Conservation (phyloP, 768 basidiomycete genomes). For the Lactarius vividus region DNA sequence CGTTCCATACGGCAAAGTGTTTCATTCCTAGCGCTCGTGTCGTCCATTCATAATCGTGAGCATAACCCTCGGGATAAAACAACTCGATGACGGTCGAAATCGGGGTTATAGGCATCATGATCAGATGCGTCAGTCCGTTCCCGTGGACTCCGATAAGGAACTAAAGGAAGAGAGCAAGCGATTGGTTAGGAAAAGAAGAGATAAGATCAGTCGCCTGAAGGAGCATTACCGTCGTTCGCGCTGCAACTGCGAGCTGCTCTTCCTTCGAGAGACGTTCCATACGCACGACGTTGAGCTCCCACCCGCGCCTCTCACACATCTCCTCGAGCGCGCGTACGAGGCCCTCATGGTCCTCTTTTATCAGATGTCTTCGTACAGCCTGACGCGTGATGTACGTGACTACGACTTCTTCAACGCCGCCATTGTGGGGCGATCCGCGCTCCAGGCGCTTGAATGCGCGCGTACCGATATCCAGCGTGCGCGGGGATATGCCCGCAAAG, state of each 20-base stretch:
- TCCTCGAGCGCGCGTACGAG: conserved; percentile 53
- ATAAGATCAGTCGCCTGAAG: neutral
- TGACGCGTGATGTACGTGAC: conserved; percentile 77
- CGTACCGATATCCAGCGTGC: conserved; percentile 34
- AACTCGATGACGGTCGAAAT: conserved; percentile 84
- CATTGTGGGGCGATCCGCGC: conserved; percentile 11
- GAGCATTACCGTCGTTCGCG: conserved; percentile 63
- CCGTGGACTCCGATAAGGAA: conserved; percentile 39
- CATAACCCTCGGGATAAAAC: conserved; percentile 77
- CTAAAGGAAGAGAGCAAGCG: neutral
- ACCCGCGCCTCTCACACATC: conserved; percentile 45
- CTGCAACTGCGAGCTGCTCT: conserved; percentile 64
- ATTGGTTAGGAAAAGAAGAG: neutral
- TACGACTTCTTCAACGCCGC: conserved; percentile 43
- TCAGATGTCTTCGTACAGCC: conserved; percentile 50
- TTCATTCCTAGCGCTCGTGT: conserved; percentile 65
- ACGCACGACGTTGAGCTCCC: conserved; percentile 60
- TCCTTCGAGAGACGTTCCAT: conserved; percentile 72
- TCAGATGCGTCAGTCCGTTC: conserved; percentile 81
- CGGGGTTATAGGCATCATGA: conserved; percentile 76
- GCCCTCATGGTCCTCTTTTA: conserved; percentile 51
- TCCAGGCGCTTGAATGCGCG: conserved; percentile 25
- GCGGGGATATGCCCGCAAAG: conserved; percentile 54
- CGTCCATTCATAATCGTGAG: conserved; percentile 88
- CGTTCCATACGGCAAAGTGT: conserved; percentile 80